These are phyloP conservation scores for Aspergillus campestris DNA, from an alignment of 495 filamentous ascomycete genomes.

Conservation along the genomic window DNA sequence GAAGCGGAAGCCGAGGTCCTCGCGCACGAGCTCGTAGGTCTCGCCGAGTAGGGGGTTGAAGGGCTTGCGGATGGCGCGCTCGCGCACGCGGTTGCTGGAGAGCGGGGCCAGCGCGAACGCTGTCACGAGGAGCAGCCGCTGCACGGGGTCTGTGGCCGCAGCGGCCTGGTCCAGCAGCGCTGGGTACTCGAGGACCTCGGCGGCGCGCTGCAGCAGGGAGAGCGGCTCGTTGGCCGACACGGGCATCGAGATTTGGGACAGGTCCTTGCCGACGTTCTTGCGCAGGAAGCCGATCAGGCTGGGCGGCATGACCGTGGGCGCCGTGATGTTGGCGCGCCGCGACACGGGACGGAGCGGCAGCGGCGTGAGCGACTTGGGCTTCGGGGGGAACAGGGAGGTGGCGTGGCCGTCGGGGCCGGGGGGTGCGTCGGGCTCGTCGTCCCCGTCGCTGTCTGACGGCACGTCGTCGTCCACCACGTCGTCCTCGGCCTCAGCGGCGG, in stretches of 20 bases:
- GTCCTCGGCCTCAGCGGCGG: conserved; percentile 6
- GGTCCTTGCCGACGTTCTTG: conserved; percentile 96
- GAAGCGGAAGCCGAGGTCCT: conserved; percentile 82
- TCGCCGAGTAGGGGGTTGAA: conserved; percentile 98
- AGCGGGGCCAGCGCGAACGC: conserved; percentile 85
- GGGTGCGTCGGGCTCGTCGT: conserved; percentile 32
- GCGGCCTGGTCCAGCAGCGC: conserved; percentile 68
- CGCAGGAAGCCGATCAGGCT: conserved; percentile 89
- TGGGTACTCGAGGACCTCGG: conserved; percentile 86
- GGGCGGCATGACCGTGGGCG: conserved; percentile 69
- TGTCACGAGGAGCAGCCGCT: conserved; percentile 73
- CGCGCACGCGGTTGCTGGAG: conserved; percentile 69
- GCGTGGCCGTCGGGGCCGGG: conserved; percentile 32
- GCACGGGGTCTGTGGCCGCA: conserved; percentile 46
- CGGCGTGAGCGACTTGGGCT: conserved; percentile 66
- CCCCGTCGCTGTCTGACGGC: conserved; percentile 48
- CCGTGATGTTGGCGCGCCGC: conserved; percentile 62
- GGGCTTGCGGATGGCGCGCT: conserved; percentile 90
- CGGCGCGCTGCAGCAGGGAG: conserved; percentile 75
- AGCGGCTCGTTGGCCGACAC: conserved; percentile 92
- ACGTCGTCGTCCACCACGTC: conserved; percentile 33
- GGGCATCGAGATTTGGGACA: conserved; percentile 94
- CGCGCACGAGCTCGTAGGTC: conserved; percentile 85
- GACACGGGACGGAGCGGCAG: conserved; percentile 60
- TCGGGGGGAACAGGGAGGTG: conserved; percentile 56